Evolutionary conservation across 2,329 filamentous ascomycete genomes (phyloP), one percentile per base, ranked within the genome.

Genomic region (Coniochaeta ligniaria): DNA sequence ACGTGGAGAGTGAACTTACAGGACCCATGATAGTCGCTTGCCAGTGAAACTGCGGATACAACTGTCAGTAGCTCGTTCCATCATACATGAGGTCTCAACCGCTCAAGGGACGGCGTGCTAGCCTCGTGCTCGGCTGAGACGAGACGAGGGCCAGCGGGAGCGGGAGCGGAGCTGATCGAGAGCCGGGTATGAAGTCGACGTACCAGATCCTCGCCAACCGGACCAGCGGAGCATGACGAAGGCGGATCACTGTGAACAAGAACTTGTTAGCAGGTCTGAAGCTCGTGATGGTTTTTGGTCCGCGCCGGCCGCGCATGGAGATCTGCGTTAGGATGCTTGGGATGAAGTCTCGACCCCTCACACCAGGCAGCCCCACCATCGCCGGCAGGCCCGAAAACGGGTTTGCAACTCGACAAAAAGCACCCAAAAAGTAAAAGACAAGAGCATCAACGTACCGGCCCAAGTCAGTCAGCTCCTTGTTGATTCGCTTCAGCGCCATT

Each of bases 1-100:
- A 3, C 3, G 17, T 11, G 31, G 35, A 14, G 54, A 56, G 16
- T 63, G 62, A 69, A 87, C 91, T 87, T 87, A 96, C 92, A 76
- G 95, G 95, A 79, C 95, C 95, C 95, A 99, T 99, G 76, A 99
- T 99, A 59, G 95, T 99, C 72, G 95, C 95, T 88, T 99, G 95
- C 95, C 95, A 99, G 87, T 98, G 95, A 76, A 99, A 99, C 94
- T 99, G 71, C 71, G 56, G 55, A 64, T 59, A 55, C 12, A 63
- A 70, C 28, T 58, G 38, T 58, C 56, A 58, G 56, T 66, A 71
- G 66, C 43, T 63, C 38, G 14, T 14, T 35, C 8, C 14, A 56
- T 41, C 43, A 24, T 38, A 38, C 33, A 41, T 50, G 33, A 56
- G 31, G 35, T 57, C 41, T 63, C 38, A 28, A 38, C 31, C 24